These are phyloP conservation scores for Phytopythium aichiense DNA, from an alignment of 352 stramenopile genomes.

Conservation along the genomic window DNA sequence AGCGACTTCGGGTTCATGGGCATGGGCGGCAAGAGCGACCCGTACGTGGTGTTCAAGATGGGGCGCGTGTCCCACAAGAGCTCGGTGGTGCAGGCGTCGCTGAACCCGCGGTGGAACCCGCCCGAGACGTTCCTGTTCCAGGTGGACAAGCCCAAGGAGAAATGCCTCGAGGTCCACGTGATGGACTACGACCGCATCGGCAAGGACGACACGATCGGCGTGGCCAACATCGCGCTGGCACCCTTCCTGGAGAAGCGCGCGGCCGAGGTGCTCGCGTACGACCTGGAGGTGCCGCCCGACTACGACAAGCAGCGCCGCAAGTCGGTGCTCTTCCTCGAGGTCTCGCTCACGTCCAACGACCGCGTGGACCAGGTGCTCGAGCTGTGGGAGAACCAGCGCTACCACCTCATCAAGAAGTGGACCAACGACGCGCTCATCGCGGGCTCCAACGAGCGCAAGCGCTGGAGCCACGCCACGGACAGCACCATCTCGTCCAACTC, in stretches of 20 bases:
- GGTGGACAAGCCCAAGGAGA: conserved; percentile 55
- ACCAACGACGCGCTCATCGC: conserved; percentile 49
- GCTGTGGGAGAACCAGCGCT: conserved; percentile 84
- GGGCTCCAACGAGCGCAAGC: conserved; percentile 57
- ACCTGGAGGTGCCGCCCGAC: conserved; percentile 44
- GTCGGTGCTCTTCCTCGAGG: conserved; percentile 52
- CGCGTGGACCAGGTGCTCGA: conserved; percentile 63
- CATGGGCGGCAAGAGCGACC: conserved; percentile 71
- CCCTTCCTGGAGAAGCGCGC: conserved; percentile 47
- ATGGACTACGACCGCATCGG: conserved; percentile 64
- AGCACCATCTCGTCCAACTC: conserved; percentile 52
- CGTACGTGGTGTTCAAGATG: conserved; percentile 66
- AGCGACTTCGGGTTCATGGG: conserved; percentile 67
- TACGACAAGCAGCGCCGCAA: conserved; percentile 63
- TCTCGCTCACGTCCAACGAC: conserved; percentile 45
- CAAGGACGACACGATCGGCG: conserved; percentile 57
- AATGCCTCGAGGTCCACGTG: conserved; percentile 48
- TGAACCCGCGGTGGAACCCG: conserved; percentile 57
- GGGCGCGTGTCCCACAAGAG: conserved; percentile 45
- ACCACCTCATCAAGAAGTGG: conserved; percentile 76
- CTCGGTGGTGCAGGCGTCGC: conserved; percentile 33
- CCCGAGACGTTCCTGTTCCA: conserved; percentile 64
- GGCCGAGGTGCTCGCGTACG: conserved; percentile 48
- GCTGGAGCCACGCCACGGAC: conserved; percentile 64
- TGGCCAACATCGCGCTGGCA: conserved; percentile 38